These are phyloP conservation scores for Podila epicladia DNA, from an alignment of 192 early-diverging fungal genomes.

Conservation along the genomic window DNA sequence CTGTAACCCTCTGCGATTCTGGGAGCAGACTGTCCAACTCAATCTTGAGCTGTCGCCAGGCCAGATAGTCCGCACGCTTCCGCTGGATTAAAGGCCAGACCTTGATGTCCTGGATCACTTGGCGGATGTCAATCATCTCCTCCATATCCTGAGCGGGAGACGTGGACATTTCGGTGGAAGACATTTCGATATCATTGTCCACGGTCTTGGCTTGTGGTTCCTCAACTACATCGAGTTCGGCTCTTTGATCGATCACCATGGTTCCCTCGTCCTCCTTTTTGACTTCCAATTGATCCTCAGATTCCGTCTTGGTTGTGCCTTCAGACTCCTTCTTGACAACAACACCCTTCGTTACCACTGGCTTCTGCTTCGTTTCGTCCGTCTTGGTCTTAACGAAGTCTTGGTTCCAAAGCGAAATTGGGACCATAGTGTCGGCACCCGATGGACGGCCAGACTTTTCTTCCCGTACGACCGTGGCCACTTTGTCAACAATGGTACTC, in stretches of 20 bases:
- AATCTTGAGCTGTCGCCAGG: slow-evolving; percentile 34
- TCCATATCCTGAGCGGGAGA: neutral
- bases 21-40: slow-evolving; percentile 38
- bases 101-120: slow-evolving; percentile 27
- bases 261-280: neutral
- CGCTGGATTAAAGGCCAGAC: slow-evolving; percentile 26
- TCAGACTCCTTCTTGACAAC: neutral
- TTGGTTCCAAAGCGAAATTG: slow-evolving; percentile 28
- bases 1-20: neutral
- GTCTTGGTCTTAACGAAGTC: slow-evolving; percentile 11
- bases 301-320: neutral
- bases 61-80: slow-evolving; percentile 21
- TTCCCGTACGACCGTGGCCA: slow-evolving; percentile 41
- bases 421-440: slow-evolving; percentile 25
- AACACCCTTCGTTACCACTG: neutral
- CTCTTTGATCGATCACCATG: no score
- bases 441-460: slow-evolving; percentile 20
- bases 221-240: neutral
- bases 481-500: slow-evolving; percentile 43
- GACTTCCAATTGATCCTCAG: neutral
- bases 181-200: neutral
- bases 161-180: neutral
- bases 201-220: neutral
- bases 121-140: slow-evolving; percentile 30
- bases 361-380: neutral